These are phyloP conservation scores for Cyphellophora europaea DNA, from an alignment of 2,329 filamentous ascomycete genomes.

Conservation along the genomic window DNA sequence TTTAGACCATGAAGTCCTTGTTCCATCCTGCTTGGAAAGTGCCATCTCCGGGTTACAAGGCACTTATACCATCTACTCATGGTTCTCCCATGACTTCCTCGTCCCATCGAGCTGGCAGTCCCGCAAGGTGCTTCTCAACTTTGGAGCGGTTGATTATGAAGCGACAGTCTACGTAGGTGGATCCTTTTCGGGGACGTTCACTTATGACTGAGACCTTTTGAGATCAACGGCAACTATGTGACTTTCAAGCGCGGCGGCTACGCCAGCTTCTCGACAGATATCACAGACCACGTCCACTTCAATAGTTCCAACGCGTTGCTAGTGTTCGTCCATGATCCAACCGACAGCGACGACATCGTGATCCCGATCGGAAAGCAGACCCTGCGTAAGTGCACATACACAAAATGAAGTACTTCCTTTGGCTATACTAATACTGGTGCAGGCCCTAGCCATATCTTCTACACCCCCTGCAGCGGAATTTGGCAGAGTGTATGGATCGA, in stretches of 20 bases:
- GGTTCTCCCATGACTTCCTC: slow-evolving; percentile 40
- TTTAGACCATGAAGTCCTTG: slow-evolving; percentile 33
- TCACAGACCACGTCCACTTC: slow-evolving; percentile 36
- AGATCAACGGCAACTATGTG: not conserved
- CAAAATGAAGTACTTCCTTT: too few species aligned
- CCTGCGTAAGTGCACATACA: not conserved
- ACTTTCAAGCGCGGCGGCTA: slow-evolving; percentile 52
- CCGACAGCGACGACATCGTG: slow-evolving; percentile 46
- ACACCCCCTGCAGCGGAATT: slow-evolving; percentile 63
- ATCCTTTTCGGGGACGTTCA: slow-evolving; percentile 30
- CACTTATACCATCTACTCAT: slow-evolving; percentile 30
- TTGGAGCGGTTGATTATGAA: slow-evolving; percentile 44
- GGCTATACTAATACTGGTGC: slow-evolving; percentile 51
- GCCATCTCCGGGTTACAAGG: slow-evolving; percentile 42
- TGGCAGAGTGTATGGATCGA: slow-evolving; percentile 69
- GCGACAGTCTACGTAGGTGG: slow-evolving; percentile 51
- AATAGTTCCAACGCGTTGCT: slow-evolving; percentile 24
- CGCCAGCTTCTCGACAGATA: slow-evolving; percentile 51
- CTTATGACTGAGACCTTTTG: not conserved
- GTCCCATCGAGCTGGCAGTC: slow-evolving; percentile 3
- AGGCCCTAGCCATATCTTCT: slow-evolving; percentile 55
- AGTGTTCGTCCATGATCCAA: slow-evolving; percentile 5
- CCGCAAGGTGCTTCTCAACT: slow-evolving; percentile 34
- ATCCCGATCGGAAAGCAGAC: slow-evolving; percentile 58
- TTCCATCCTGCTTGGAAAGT: slow-evolving; percentile 47